Conservation (phyloP, 208 protist genomes). For the Leishmania braziliensis region DNA sequence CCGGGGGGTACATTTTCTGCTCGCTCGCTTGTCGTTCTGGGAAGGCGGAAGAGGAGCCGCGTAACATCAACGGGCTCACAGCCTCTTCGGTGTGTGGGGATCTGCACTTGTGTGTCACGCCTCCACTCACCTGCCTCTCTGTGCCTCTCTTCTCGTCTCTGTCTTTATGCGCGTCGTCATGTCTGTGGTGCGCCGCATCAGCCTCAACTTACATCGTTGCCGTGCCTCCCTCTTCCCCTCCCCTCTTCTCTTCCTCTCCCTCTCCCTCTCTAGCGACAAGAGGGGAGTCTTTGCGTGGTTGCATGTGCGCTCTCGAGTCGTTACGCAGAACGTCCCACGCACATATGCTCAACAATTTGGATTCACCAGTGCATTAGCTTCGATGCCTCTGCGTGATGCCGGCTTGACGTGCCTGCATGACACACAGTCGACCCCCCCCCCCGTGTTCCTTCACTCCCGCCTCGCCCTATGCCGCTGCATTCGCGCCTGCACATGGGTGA, state of each 20-base stretch:
- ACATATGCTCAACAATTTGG: too few species aligned
- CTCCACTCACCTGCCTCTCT: neutral
- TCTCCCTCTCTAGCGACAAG: neutral
- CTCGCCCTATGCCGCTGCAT: too few species aligned
- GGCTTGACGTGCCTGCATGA: too few species aligned
- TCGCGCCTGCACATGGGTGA: neutral
- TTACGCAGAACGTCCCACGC: too few species aligned
- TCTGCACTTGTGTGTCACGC: neutral
- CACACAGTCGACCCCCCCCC: too few species aligned
- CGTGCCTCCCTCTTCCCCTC: neutral
- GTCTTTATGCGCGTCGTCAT: neutral
- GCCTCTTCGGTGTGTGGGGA: neutral
- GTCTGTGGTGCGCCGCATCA: neutral
- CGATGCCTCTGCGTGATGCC: too few species aligned
- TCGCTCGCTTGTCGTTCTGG: neutral
- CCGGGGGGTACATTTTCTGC: neutral
- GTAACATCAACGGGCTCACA: neutral
- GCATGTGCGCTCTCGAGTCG: neutral
- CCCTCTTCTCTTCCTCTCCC: neutral
- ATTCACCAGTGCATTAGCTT: too few species aligned
- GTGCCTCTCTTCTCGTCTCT: too few species aligned
- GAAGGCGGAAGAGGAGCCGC: neutral
- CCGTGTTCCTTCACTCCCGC: too few species aligned
- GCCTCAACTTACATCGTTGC: neutral
- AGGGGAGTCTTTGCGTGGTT: too few species aligned